Base-by-base conservation (phyloP, 2,329 filamentous ascomycete species). In the Fusarium haematococcum region DNA sequence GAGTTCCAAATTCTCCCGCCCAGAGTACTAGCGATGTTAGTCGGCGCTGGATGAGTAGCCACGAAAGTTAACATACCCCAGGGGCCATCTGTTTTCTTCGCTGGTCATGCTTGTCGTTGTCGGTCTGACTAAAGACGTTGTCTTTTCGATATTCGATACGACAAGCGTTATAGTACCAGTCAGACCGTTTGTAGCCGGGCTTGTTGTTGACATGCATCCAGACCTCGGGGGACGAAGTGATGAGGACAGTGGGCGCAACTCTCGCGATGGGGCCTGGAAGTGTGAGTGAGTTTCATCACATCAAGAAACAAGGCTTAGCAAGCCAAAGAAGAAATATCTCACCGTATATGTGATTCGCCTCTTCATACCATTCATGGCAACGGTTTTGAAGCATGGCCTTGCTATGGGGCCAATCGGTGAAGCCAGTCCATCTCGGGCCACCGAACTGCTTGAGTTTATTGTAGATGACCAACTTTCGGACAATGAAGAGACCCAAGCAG, bases 41-140 rank as follows among this genome's bases (percentile, higher is more conserved):
- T n/a, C 9, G 20, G 3, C 18, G 0, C 32, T 30, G 3, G n/a
- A 18, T 13, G 5, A 1, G 3, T 0, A 2, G 18, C 13, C 5
- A 16, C 5, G 9, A 14, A 25, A 30, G 35, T 6, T 4, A 27
- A n/a, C 83, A 68, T 81, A 87, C 88, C 1, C 87, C 89, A 2
- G 86, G 82, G 4, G 85, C 83, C 83, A 90, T 86, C 70, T 88
- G 86, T 73, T 85, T 86, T 23, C 86, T 81, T 39, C 86, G 76
- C 20, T 74, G 70, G 2, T 83, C 80, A 70, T 91, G 89, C 48
- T 84, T 83, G 6, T 82, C 83, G 48, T 85, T 86, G 67, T 90
- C 82, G 6, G 84, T 84, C 72, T 88, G 83, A 2, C 84, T 86
- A 68, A 91, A 89, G 37, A 90, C 81, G 64, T 88, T 89, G 74